Conservation (phyloP, 2,329 filamentous ascomycete genomes). For the Fusarium paranaense region DNA sequence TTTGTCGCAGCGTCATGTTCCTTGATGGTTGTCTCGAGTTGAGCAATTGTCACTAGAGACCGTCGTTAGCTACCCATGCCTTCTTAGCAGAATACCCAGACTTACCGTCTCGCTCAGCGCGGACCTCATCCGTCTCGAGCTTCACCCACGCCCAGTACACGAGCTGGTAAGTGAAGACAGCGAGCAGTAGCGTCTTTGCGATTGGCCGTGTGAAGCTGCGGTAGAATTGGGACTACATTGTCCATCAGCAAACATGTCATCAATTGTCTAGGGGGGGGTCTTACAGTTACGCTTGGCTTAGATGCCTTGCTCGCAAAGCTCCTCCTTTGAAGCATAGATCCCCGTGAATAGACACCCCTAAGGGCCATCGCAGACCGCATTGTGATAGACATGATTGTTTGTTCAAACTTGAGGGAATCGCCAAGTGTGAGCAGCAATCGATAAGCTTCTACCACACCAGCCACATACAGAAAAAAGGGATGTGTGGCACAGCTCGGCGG, state of each 20-base stretch:
- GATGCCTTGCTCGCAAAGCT: constrained; percentile 45
- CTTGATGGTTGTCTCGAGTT: constrained; percentile 54
- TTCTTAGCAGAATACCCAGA: constrained; percentile 1
- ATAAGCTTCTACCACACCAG: constrained; percentile 20
- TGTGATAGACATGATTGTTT: constrained; percentile 12
- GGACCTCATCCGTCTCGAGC: constrained; percentile 78
- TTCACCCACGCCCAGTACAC: constrained; percentile 80
- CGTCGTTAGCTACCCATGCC: constrained; percentile 17
- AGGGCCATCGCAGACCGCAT: constrained; percentile 22
- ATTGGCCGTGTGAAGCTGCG: constrained; percentile 79
- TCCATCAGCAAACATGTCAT: background rate
- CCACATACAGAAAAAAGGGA: constrained; percentile 1
- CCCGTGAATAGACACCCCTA: background rate
- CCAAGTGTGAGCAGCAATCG: background rate
- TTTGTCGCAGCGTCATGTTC: constrained; percentile 47
- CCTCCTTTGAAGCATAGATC: background rate
- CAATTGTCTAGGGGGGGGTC: background rate
- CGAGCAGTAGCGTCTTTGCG: constrained; percentile 78
- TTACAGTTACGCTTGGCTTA: constrained; percentile 43
- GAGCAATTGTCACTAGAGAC: constrained; percentile 47
- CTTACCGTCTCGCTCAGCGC: constrained; percentile 68
- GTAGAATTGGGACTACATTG: constrained; percentile 73
- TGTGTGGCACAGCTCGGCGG: constrained; percentile 15
- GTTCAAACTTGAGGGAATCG: background rate
- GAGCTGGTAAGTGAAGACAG: constrained; percentile 83